Evolutionary conservation across 371 early-diverging fungal genomes (phyloP).

Genomic region (Parasitella parasitica): DNA sequence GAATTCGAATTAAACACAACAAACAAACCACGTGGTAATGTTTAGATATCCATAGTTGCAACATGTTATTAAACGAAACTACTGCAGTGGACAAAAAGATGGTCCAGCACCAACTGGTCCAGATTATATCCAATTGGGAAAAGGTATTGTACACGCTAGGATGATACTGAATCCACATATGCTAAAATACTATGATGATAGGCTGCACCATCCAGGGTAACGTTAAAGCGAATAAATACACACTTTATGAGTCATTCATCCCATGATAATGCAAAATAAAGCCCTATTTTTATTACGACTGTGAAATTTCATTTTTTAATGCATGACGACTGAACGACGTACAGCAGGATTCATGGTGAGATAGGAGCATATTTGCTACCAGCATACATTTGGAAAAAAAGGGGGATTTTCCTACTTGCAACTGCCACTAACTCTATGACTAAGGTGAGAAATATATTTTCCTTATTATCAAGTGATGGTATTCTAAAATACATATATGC

Average conservation of each 20-base stretch:
- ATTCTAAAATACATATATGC: background rate
- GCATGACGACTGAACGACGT: slow-evolving; percentile 1
- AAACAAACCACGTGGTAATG: slow-evolving; percentile 18
- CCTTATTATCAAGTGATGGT: background rate
- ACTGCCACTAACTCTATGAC: background rate
- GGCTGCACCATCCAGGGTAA: slow-evolving; percentile 58
- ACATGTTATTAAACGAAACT: background rate
- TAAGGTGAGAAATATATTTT: background rate
- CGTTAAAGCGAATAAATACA: slow-evolving; percentile 65
- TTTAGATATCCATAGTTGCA: background rate
- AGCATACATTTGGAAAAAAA: background rate
- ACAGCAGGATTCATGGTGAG: background rate
- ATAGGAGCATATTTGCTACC: background rate
- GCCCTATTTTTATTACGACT: background rate
- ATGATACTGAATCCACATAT: too few species aligned
- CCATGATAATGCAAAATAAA: background rate
- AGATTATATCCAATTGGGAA: slow-evolving; percentile 64
- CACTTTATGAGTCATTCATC: slow-evolving; percentile 54
- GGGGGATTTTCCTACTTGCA: background rate
- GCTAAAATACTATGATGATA: slow-evolving; percentile 1
- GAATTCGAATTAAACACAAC: slow-evolving; percentile 22
- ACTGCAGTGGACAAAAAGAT: slow-evolving; percentile 59
- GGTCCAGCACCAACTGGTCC: slow-evolving; percentile 66
- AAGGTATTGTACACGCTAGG: slow-evolving; percentile 31
- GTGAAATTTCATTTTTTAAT: background rate